A percentile compares a stretch with the other conserved stretches of the same genome.
Evolutionary conservation across 2,329 filamentous ascomycete genomes (phyloP).

Genomic region (Penicillium brasilianum): DNA sequence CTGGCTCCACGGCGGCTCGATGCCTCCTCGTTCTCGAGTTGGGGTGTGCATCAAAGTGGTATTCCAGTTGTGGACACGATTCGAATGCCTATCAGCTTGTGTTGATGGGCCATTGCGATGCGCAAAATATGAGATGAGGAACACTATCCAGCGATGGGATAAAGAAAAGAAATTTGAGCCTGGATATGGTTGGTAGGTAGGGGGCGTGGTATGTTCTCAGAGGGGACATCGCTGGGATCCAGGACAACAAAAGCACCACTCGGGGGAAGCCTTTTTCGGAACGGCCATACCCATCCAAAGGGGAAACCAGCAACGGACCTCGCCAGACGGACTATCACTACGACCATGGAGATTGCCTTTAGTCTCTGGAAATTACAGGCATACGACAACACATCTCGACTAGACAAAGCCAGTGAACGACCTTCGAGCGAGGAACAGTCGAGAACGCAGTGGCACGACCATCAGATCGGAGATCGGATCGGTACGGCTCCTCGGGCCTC

Average conservation of each 20-base stretch:
- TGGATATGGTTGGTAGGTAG: neutral
- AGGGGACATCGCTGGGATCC: neutral
- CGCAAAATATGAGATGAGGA: neutral
- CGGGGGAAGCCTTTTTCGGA: neutral
- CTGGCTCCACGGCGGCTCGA: neutral
- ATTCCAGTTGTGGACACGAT: too few species aligned
- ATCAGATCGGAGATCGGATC: neutral
- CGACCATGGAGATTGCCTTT: neutral
- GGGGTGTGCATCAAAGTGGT: neutral
- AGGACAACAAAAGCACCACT: neutral
- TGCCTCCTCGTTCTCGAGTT: neutral
- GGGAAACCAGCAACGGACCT: neutral
- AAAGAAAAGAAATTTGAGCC: neutral
- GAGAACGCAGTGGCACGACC: neutral
- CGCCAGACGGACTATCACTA: too few species aligned
- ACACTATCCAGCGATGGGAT: neutral
- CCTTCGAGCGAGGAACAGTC: neutral
- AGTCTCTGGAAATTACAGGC: neutral
- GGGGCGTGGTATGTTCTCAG: conserved; percentile 1
- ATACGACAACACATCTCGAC: neutral
- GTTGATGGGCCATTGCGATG: neutral
- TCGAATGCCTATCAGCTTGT: neutral
- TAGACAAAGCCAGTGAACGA: neutral
- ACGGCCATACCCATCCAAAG: neutral
- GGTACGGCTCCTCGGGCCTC: neutral